A percentile compares a stretch with the other conserved stretches of the same genome.
Evolutionary conservation across 768 basidiomycete species (phyloP).

Genomic region (Podaxis sp.): DNA sequence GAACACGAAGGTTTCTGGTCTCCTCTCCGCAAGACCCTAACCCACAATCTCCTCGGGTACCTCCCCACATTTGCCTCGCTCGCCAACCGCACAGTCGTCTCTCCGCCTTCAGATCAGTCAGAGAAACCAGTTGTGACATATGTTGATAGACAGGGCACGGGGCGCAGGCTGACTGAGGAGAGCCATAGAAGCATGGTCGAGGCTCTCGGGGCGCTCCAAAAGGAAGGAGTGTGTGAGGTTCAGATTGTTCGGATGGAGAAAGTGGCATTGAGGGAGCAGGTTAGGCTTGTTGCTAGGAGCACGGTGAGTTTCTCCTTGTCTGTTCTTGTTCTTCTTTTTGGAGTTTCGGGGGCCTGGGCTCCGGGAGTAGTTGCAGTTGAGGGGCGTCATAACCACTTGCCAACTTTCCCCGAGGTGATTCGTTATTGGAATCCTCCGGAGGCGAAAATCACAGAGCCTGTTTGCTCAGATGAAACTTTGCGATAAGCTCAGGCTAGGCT

Average conservation of each 20-base stretch:
- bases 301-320: slow-evolving; percentile 19
- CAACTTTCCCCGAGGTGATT: background rate
- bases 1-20: slow-evolving; percentile 31
- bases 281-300: slow-evolving; percentile 23
- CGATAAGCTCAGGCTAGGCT: background rate
- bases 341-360: background rate
- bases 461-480: background rate
- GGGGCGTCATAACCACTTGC: background rate
- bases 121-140: slow-evolving; percentile 47
- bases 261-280: slow-evolving; percentile 20
- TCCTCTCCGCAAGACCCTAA: slow-evolving; percentile 31
- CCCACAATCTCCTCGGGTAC: slow-evolving; percentile 33
- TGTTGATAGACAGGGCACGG: slow-evolving; percentile 52
- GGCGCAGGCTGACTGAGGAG: slow-evolving; percentile 21
- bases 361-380: background rate
- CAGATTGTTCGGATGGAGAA: slow-evolving; percentile 24
- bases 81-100: slow-evolving; percentile 18
- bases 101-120: slow-evolving; percentile 2
- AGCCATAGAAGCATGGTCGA: slow-evolving; percentile 24
- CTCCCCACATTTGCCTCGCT: slow-evolving; percentile 21
- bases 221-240: slow-evolving; percentile 23
- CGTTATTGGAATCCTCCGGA: no score
- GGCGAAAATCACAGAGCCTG: background rate
- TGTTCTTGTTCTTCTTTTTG: background rate
- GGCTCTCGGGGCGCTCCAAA: slow-evolving; percentile 22